Base-by-base conservation (phyloP, 2,329 filamentous ascomycete species). In the Cryphonectria naterciae region DNA sequence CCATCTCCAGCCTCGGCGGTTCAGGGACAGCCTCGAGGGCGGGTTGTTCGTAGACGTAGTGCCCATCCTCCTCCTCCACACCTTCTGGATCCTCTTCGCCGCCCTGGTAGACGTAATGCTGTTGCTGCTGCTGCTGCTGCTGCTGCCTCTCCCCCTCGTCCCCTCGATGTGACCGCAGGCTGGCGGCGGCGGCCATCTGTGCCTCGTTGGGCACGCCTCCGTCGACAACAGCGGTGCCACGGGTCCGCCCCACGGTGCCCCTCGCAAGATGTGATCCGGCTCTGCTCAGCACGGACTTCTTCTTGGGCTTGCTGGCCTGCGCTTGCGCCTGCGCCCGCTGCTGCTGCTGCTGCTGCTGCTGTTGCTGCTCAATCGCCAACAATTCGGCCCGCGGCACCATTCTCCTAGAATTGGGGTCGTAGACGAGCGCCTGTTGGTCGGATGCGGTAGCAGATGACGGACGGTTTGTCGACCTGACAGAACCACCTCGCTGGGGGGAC, bases 341-440 rank as follows among this genome's bases (percentile, higher is more conserved):
- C 56, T 35, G 80, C 64, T 80, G 82, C 19, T 60, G 17, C 46
- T 84, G 82, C 0, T 81, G 77, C 35, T 79, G 77, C 4, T 84
- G 75, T 43, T 76, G 79, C 68, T 85, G 81, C 66, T 86, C 83
- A 61, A 80, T 80, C 65, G 78, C 83, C 74, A 82, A 62, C 25
- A 87, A 73, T 37, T 86, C 81, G 7, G 77, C 78, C 67, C 80
- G 84, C 3, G 86, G 84, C 4, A 91, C 83, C 83, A 91, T 89
- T 71, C 89, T 86, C 74, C 89, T 84, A 22, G 89, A 90, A 74
- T 91, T 91, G n/a, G 88, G 84, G 73, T 91, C 89, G 75, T 90
- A 89, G 63, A 92, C 86, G 78, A 92, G 75, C 43, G 81, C 78
- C 74, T 85, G 76, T 58, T 84, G 80, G 60, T 84, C 81, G 58